These are phyloP conservation scores for Pleodorina starrii DNA, from an alignment of 139 green algal genomes.

Conservation along the genomic window DNA sequence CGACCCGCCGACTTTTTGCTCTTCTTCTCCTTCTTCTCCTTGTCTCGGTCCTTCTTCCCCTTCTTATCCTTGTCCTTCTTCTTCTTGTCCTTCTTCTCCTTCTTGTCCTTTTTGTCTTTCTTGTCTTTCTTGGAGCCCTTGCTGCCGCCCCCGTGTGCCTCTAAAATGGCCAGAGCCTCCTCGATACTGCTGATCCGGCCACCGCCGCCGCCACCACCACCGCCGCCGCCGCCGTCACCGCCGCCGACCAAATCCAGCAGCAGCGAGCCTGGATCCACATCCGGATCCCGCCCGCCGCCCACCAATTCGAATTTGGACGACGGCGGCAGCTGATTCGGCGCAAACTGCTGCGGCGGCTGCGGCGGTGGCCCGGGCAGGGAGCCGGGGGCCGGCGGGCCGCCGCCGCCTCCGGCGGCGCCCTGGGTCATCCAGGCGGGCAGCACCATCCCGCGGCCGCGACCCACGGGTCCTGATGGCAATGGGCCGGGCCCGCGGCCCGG, in stretches of 20 bases:
- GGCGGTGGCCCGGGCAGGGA: neutral
- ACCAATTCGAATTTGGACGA: slow-evolving; percentile 13
- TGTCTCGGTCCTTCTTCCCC: slow-evolving; percentile 35
- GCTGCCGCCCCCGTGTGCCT: slow-evolving; percentile 32
- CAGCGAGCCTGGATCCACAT: slow-evolving; percentile 21
- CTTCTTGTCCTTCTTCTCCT: slow-evolving; percentile 41
- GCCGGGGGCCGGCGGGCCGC: neutral
- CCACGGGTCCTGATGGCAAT: slow-evolving; percentile 30
- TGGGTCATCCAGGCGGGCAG: slow-evolving; percentile 63
- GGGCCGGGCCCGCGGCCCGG: neutral
- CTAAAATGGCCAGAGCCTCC: slow-evolving; percentile 57
- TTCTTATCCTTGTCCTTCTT: slow-evolving; percentile 38
- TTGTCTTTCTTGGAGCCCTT: slow-evolving; percentile 42
- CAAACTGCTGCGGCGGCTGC: neutral
- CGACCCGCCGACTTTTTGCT: neutral
- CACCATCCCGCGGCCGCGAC: slow-evolving; percentile 49
- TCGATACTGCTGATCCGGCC: slow-evolving; percentile 43
- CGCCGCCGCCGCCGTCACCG: neutral
- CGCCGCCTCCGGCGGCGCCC: neutral
- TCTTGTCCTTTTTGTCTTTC: slow-evolving; percentile 29
- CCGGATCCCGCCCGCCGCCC: neutral
- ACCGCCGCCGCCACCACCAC: slow-evolving; percentile 7
- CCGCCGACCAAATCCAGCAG: slow-evolving; percentile 26
- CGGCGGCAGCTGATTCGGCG: neutral
- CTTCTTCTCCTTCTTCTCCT: slow-evolving; percentile 30